Conservation (phyloP, 2,329 filamentous ascomycete genomes). For the Sporothrix brunneoviolacea region DNA sequence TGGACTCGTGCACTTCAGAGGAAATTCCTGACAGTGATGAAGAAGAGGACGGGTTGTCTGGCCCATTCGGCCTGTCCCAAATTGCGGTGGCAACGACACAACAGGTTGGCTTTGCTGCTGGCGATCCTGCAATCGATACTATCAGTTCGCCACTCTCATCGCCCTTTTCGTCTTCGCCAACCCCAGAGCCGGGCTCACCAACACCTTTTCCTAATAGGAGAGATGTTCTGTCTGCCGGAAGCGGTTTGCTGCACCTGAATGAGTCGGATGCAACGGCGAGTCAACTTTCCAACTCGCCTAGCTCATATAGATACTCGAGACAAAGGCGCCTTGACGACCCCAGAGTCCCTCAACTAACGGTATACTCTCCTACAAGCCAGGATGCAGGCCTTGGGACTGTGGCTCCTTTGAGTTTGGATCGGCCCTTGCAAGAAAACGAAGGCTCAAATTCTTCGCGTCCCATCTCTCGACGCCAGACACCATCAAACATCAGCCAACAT, state of each 20-base stretch:
- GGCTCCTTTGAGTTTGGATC: too few species aligned
- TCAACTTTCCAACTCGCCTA: too few species aligned
- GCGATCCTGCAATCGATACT: conserved; percentile 23
- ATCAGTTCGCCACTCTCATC: background rate
- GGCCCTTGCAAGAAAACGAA: too few species aligned
- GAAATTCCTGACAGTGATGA: conserved; percentile 48
- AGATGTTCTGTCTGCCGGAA: background rate
- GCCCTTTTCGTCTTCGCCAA: background rate
- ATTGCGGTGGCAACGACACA: too few species aligned
- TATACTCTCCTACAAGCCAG: too few species aligned
- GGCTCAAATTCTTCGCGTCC: too few species aligned
- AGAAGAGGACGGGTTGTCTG: conserved; percentile 23
- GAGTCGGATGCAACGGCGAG: too few species aligned
- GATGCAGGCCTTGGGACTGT: too few species aligned
- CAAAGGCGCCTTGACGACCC: too few species aligned
- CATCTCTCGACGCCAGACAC: background rate
- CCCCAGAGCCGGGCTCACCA: conserved; percentile 24
- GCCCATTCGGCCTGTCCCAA: background rate
- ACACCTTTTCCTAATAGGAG: conserved; percentile 14
- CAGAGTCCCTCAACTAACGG: too few species aligned
- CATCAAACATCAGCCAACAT: background rate
- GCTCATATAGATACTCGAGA: too few species aligned
- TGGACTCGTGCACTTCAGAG: background rate
- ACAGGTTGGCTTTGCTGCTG: conserved; percentile 21
- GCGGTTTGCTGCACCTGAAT: too few species aligned